These are phyloP conservation scores for Oidiodendron maius DNA, from an alignment of 495 filamentous ascomycete genomes.

Conservation along the genomic window DNA sequence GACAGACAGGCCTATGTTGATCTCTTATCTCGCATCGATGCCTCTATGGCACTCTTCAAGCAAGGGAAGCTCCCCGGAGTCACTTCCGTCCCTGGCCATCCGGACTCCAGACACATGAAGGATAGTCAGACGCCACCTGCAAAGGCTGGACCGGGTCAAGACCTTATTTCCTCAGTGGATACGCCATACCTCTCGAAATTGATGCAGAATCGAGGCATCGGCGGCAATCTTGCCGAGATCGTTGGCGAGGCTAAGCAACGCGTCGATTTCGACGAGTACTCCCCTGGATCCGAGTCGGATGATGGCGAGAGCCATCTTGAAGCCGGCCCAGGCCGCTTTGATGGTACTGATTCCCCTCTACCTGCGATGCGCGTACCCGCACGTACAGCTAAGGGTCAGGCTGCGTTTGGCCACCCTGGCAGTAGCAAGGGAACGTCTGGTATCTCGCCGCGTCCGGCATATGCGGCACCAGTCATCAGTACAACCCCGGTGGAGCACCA, in stretches of 20 bases:
- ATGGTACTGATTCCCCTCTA: slow-evolving; percentile 28
- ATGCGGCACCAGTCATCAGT: slow-evolving; percentile 30
- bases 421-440: slow-evolving; percentile 48
- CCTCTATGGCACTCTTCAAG: slow-evolving; percentile 38
- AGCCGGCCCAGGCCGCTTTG: slow-evolving; percentile 23
- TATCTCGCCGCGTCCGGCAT: slow-evolving; percentile 29
- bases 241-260: slow-evolving; percentile 51
- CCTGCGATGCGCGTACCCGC: slow-evolving; percentile 47
- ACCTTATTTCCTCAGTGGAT: slow-evolving; percentile 56
- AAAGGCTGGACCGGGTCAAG: slow-evolving; percentile 13
- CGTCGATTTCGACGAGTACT: slow-evolving; percentile 44
- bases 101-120: slow-evolving; percentile 13
- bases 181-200: slow-evolving; percentile 71
- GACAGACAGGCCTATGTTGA: slow-evolving; percentile 48
- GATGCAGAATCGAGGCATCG: slow-evolving; percentile 58
- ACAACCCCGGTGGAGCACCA: slow-evolving; percentile 22
- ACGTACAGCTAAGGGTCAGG: slow-evolving; percentile 50
- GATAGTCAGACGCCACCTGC: not conserved
- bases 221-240: slow-evolving; percentile 55
- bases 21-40: slow-evolving; percentile 39
- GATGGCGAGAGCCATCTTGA: slow-evolving; percentile 32
- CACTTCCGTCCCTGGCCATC: slow-evolving; percentile 31
- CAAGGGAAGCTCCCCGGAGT: slow-evolving; percentile 40
- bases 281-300: slow-evolving; percentile 43
- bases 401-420: slow-evolving; percentile 40